Evolutionary conservation across 192 early-diverging fungal genomes (phyloP), one percentile per base, ranked within the genome.

Genomic region (Coemansia sp.): DNA sequence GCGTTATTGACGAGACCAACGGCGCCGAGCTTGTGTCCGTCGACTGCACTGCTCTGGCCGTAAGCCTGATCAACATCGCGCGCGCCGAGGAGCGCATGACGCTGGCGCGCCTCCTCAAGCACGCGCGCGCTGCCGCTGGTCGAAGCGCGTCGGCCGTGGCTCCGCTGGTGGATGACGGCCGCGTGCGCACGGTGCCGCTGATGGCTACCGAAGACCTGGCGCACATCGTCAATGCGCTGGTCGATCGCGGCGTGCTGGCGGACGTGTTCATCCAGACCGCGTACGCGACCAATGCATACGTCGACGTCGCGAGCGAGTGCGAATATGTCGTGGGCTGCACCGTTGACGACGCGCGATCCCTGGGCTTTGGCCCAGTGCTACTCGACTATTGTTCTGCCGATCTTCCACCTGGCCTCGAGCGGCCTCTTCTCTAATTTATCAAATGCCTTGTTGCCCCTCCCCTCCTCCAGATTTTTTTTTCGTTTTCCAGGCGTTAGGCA

Each of bases 181-280:
- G 28, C 19, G 68, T 29, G 6, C 65, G 25, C 20, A 64, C 61
- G 32, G 46, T 75, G 16, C 58, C 55, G 16, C 20, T 34, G 55
- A 61, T 74, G 47, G 9, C 35, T 5, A 6, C 25, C 2, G 62
- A 83, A 71, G 81, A 85, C 20, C 66, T 78, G 18, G 88, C 87
- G 22, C 68, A 78, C 7, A 83, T 90, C 30, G 73, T 87, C 46
- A 88, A 78, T 61, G 59, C 71, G 48, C 66, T 87, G 7, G 65
- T 87, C 25, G 36, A 73, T 6, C 53, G 72, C 19, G 77, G 81
- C 6, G 84, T 85, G 30, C 71, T 90, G 7, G 55, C 67, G 2
- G 85, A 88, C 36, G 84, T 82, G 47, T 90, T 84, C 62, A 72
- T 82, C 30, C 86, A 86, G 59, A 90, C 84, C 5, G 82, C 83